Evolutionary conservation across 2,329 filamentous ascomycete species (phyloP).

Genomic region (Endothia cerciana): DNA sequence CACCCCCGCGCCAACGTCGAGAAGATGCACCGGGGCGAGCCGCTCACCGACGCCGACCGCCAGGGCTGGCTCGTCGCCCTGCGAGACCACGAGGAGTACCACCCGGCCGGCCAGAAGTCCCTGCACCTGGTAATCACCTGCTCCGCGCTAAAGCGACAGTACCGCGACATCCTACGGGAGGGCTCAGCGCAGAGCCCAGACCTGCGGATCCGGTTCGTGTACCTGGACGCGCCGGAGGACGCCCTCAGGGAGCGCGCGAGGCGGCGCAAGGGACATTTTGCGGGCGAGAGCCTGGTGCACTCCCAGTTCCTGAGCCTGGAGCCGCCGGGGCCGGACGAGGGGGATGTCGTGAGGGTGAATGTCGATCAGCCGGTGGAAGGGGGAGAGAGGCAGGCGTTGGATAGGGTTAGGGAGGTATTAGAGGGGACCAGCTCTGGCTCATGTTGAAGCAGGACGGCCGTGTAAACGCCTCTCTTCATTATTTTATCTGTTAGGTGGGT

Average conservation of each 20-base stretch:
- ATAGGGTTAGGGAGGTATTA: conserved; percentile 29
- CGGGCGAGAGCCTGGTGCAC: conserved; percentile 74
- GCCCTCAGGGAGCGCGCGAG: conserved; percentile 65
- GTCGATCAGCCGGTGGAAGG: conserved; percentile 47
- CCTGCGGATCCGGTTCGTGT: conserved; percentile 71
- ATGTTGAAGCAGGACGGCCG: neutral
- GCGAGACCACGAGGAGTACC: conserved; percentile 50
- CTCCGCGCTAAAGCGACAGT: conserved; percentile 78
- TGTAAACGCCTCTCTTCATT: neutral
- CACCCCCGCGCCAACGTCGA: conserved; percentile 66
- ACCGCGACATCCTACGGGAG: conserved; percentile 69
- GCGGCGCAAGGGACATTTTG: conserved; percentile 70
- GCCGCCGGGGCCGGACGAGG: conserved; percentile 53
- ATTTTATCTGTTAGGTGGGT: neutral
- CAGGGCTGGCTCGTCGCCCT: conserved; percentile 76
- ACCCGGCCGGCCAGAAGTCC: conserved; percentile 44
- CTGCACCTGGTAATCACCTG: conserved; percentile 74
- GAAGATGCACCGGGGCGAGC: conserved; percentile 72
- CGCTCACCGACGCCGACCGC: conserved; percentile 74
- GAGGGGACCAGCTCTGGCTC: neutral
- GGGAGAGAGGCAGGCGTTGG: conserved; percentile 50
- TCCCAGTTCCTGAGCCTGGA: conserved; percentile 73
- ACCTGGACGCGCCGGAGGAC: conserved; percentile 67
- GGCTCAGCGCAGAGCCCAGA: conserved; percentile 59
- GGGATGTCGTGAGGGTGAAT: conserved; percentile 59